These are phyloP conservation scores for Pythium apleroticum DNA, from an alignment of 352 stramenopile genomes.

Conservation along the genomic window DNA sequence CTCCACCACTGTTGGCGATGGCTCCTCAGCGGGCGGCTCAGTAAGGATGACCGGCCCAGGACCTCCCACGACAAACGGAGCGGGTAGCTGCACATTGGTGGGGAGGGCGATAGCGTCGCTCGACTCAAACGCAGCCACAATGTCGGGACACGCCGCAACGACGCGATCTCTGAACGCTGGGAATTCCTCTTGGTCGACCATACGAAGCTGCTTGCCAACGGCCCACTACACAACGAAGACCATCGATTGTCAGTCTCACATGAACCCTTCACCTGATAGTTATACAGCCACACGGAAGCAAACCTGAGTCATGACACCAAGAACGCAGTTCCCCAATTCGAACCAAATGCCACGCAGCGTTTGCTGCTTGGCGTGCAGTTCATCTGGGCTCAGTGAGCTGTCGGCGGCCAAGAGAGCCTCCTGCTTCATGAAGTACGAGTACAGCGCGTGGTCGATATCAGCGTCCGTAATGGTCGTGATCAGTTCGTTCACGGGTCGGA, in stretches of 20 bases:
- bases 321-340: neutral
- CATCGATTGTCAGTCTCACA: too few species aligned
- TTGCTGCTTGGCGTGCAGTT: neutral
- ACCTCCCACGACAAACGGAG: neutral
- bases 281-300: too few species aligned
- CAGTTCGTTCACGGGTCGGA: neutral
- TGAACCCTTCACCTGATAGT: too few species aligned
- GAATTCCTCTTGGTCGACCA: neutral
- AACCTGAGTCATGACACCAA: neutral
- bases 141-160: neutral
- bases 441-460: neutral
- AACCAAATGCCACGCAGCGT: neutral
- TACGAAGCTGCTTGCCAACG: too few species aligned
- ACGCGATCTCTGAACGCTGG: neutral
- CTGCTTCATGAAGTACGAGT: neutral
- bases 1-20: neutral
- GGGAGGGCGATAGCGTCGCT: neutral
- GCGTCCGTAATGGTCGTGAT: neutral
- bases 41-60: neutral
- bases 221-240: constrained; percentile 4
- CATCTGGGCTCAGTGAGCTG: neutral
- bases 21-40: neutral
- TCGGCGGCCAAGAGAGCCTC: neutral
- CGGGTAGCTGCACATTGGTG: neutral
- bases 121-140: neutral